Evolutionary conservation across 2,329 filamentous ascomycete species (phyloP), one percentile per base, ranked within the genome.

Genomic region (Drechslera avenae): DNA sequence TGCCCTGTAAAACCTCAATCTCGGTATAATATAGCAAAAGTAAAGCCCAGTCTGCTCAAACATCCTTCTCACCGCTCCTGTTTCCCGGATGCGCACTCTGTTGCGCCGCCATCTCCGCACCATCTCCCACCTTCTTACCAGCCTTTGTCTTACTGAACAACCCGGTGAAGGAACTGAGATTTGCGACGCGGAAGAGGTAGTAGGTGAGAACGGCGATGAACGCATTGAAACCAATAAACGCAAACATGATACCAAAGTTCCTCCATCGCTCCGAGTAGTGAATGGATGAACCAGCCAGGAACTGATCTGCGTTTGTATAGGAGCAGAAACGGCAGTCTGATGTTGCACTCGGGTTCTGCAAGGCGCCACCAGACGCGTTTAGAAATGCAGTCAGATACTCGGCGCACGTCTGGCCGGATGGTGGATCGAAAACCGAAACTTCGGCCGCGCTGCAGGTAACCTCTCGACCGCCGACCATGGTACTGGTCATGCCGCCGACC

Each of bases 191-290:
- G 53, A 72, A 69, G 1, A 66, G 17, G 44, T 62, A 90, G 71
- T 90, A 90, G 1, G 86, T 71, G 9, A 78, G 56, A 2, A 88
- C 75, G 0, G 86, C 85, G 2, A 79, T 74, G 32, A 73, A 71
- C 32, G 88, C 79, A 60, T 90, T 88, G 69, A 89, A 87, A 0
- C 74, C 52, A 32, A 90, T 80, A 60, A 82, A 90, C 0, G 77
- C 84, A 82, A 85, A 90, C 63, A 90, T 75, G 33, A 90, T 77
- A 1, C 87, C 88, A 50, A 85, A 89, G 65, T 90, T 88, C 35
- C 54, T 78, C 86, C 87, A 90, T 2, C 83, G 73, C 21, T 83
- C 72, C 0, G 61, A 55, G 62, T 74, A 83, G 50, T 69, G 69
- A 42, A 79, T 79, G 14, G 63, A 69, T 4, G 76, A 69, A 1